A percentile compares a stretch with the other conserved stretches of the same genome.
phyloP scores from a whole-genome alignment of 805 yeast genomes.

The Saccharomycopsis capsularis region DNA sequence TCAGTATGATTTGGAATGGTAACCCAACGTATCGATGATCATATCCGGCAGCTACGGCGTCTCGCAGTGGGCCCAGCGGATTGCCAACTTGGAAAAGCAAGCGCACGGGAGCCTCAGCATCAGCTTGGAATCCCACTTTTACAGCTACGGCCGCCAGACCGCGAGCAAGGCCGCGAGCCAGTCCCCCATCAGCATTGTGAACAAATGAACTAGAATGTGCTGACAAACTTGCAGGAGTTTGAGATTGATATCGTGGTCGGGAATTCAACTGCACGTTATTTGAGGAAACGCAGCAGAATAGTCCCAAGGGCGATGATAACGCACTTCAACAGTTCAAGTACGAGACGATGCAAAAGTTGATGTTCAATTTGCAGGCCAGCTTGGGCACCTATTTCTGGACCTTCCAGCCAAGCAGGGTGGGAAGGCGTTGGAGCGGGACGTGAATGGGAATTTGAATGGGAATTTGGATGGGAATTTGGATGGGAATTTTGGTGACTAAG shows the following conservation, averaged over 20 bases:
- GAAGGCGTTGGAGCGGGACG: too few relatives aligned
- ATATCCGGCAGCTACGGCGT: constrained; percentile 96
- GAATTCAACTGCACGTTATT: constrained; percentile 88
- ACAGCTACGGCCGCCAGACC: constrained; percentile 55
- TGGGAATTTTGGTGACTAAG: too few relatives aligned
- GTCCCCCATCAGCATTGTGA: not conserved
- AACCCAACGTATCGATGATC: constrained; percentile 57
- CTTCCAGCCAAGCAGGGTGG: constrained; percentile 70
- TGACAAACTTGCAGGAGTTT: constrained; percentile 40
- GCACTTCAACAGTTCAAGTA: constrained; percentile 47
- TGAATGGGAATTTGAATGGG: too few relatives aligned
- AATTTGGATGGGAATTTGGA: too few relatives aligned
- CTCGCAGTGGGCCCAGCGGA: constrained; percentile 65
- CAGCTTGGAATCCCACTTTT: constrained; percentile 77
- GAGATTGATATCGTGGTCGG: constrained; percentile 73
- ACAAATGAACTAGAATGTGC: constrained; percentile 29
- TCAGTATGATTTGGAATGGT: constrained; percentile 47
- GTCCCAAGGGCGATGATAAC: constrained; percentile 33
- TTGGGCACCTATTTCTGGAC: constrained; percentile 89
- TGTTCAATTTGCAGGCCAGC: constrained; percentile 43
- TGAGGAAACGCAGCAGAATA: constrained; percentile 63
- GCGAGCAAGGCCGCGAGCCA: too few relatives aligned
- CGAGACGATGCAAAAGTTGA: constrained; percentile 47
- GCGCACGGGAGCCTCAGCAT: constrained; percentile 42
- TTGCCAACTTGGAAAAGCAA: constrained; percentile 37